Evolutionary conservation across 345 rosid genomes (phyloP).

Genomic region (Dimocarpus longan): DNA sequence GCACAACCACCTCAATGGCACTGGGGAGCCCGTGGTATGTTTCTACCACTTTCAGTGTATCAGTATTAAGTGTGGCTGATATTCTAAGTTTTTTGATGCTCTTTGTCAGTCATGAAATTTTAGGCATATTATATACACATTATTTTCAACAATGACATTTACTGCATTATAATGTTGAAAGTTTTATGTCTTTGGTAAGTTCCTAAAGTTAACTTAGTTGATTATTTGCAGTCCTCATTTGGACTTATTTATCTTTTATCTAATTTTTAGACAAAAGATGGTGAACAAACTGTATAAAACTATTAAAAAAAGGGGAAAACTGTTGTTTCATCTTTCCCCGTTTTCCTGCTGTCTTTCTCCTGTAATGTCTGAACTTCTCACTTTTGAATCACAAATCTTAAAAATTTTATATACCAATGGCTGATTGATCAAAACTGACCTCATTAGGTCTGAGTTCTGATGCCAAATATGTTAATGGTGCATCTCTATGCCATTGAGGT

Average conservation of each 20-base stretch:
- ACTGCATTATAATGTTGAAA: neutral
- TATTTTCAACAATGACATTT: neutral
- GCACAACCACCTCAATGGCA: constrained; percentile 26
- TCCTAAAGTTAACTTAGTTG: neutral
- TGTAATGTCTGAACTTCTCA: neutral
- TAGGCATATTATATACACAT: neutral
- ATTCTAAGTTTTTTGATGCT: constrained; percentile 5
- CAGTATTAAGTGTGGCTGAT: constrained; percentile 1
- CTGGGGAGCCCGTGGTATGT: constrained; percentile 51
- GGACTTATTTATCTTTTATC: neutral
- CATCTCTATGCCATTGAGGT: neutral
- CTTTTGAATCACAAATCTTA: neutral
- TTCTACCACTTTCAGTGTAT: constrained; percentile 18
- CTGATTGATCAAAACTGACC: neutral
- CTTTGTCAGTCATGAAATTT: neutral
- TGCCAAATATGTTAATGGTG: neutral
- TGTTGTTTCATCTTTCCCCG: neutral
- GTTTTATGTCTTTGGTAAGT: neutral
- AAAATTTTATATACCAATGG: neutral
- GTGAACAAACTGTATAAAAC: neutral
- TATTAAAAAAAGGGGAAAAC: neutral
- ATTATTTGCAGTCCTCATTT: neutral
- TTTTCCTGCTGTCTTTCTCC: neutral
- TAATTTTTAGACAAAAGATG: neutral
- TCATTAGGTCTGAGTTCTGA: neutral